phyloP scores from a whole-genome alignment of 116 monocot species.

The Zostera marina region DNA sequence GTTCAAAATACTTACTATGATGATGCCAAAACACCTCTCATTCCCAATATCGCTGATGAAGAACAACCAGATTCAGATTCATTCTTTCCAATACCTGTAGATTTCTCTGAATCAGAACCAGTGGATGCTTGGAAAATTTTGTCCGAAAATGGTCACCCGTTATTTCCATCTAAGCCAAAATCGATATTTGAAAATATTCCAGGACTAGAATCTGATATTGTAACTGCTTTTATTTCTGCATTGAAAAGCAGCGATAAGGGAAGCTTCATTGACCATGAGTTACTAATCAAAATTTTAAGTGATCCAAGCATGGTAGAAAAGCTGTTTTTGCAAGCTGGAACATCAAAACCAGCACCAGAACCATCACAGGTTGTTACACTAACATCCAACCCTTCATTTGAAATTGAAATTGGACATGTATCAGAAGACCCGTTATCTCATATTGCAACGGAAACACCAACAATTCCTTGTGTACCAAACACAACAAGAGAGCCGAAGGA shows the following conservation, averaged over 20 bases:
- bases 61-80: conserved; percentile 31
- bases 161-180: conserved; percentile 4
- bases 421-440: not conserved
- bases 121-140: not conserved
- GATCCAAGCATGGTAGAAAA: conserved; percentile 48
- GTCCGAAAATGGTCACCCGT: not conserved
- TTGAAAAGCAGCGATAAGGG: conserved; percentile 49
- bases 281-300: conserved; percentile 70
- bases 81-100: not conserved
- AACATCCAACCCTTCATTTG: not conserved
- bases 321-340: conserved; percentile 21
- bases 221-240: conserved; percentile 64
- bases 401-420: not conserved
- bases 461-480: not conserved
- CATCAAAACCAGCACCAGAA: conserved; percentile 7
- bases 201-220: conserved; percentile 38
- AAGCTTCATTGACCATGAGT: conserved; percentile 53
- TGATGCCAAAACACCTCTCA: conserved; percentile 30
- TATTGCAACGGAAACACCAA: not conserved
- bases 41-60: conserved; percentile 80
- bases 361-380: conserved; percentile 1
- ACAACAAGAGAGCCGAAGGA: not conserved
- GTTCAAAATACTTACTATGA: conserved; percentile 17
- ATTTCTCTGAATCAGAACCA: not conserved
- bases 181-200: conserved; percentile 1